Conservation (phyloP, 441 rosid genomes). For the Euphorbia schlechtendalii region DNA sequence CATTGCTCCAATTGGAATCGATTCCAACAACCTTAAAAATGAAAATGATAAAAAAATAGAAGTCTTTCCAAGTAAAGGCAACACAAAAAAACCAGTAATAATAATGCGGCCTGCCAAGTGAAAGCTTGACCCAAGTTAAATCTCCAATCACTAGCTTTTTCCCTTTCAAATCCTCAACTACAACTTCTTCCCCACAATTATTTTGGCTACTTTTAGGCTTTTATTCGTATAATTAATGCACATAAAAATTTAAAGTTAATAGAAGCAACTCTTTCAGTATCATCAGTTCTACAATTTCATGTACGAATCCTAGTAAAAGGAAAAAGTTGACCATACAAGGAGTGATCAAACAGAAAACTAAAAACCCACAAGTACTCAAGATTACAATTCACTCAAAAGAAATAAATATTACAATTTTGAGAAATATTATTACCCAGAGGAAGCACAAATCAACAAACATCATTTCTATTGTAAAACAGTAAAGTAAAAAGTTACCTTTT, state of each 20-base stretch:
- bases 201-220: slow-evolving; percentile 11
- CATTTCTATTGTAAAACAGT: too few relatives aligned
- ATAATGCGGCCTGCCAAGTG: slow-evolving; percentile 18
- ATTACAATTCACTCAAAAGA: not conserved
- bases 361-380: slow-evolving; percentile 5
- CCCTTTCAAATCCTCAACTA: slow-evolving; percentile 19
- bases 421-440: too few relatives aligned
- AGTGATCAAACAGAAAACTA: not conserved
- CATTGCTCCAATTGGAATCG: too few relatives aligned
- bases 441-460: slow-evolving; percentile 2
- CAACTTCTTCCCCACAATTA: slow-evolving; percentile 17
- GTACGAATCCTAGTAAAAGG: not conserved
- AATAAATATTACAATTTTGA: not conserved
- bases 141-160: slow-evolving; percentile 29
- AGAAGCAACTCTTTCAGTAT: not conserved
- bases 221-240: too few relatives aligned
- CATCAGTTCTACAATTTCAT: not conserved
- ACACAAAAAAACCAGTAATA: slow-evolving; percentile 8
- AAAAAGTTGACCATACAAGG: not conserved
- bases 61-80: slow-evolving; percentile 1
- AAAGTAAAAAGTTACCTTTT: too few relatives aligned
- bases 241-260: too few relatives aligned
- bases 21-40: slow-evolving; percentile 33
- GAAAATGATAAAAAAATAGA: slow-evolving; percentile 15
- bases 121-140: slow-evolving; percentile 39